Conservation (phyloP, 495 filamentous ascomycete species). For the Trichodelitschia bisporula region DNA sequence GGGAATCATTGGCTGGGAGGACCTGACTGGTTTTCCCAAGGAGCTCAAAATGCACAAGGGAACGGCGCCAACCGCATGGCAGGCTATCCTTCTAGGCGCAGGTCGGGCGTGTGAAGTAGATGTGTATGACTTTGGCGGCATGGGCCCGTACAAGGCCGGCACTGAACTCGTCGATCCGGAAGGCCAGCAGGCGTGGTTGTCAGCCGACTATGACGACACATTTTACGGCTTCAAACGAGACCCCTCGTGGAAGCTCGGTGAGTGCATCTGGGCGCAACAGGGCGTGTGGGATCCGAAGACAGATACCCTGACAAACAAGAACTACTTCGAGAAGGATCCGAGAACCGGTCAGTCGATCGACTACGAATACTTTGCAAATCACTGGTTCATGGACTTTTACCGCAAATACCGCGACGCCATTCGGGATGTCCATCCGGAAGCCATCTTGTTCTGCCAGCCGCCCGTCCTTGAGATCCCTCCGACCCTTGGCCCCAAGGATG, state of each 20-base stretch:
- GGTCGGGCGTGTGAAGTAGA: constrained; percentile 73
- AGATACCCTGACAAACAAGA: constrained; percentile 54
- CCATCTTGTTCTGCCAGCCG: constrained; percentile 79
- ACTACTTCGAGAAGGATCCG: constrained; percentile 69
- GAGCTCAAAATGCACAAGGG: constrained; percentile 87
- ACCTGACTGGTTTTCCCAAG: constrained; percentile 55
- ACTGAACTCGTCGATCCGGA: constrained; percentile 65
- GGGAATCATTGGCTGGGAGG: constrained; percentile 65
- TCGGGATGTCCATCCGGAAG: constrained; percentile 44
- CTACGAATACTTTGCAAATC: constrained; percentile 68
- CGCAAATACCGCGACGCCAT: constrained; percentile 50
- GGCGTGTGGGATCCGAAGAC: constrained; percentile 74
- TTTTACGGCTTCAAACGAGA: constrained; percentile 81
- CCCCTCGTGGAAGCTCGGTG: constrained; percentile 67
- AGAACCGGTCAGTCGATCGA: constrained; percentile 42
- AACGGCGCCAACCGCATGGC: constrained; percentile 84
- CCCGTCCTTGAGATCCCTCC: constrained; percentile 84
- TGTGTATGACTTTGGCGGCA: constrained; percentile 78
- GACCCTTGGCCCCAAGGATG: constrained; percentile 56
- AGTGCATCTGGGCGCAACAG: constrained; percentile 93
- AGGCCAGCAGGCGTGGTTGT: constrained; percentile 64
- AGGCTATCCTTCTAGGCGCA: constrained; percentile 73
- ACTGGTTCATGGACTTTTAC: constrained; percentile 72
- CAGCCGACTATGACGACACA: constrained; percentile 53
- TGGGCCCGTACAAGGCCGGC: constrained; percentile 79